Conservation (phyloP, 2,329 filamentous ascomycete species). For the Cordyceps javanica region DNA sequence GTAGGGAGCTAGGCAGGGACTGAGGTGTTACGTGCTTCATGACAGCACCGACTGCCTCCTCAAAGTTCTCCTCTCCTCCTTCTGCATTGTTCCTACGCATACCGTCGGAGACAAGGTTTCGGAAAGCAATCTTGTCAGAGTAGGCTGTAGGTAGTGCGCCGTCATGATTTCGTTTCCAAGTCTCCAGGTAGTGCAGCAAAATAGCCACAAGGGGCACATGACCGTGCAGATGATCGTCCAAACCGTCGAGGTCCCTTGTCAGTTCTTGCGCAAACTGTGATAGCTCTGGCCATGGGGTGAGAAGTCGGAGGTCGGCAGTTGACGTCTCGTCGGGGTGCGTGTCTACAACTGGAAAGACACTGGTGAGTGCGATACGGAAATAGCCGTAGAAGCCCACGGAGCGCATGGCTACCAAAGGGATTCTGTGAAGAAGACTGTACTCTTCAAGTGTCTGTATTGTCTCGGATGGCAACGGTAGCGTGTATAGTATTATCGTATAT, state of each 20-base stretch:
- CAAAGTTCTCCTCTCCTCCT: conserved; percentile 93
- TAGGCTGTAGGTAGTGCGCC: conserved; percentile 67
- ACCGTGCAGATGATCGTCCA: conserved; percentile 78
- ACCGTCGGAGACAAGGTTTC: conserved; percentile 59
- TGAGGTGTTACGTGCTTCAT: conserved; percentile 75
- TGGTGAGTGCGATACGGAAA: conserved; percentile 71
- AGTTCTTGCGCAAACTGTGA: conserved; percentile 58
- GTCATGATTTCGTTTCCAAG: conserved; percentile 69
- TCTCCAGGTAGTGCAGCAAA: conserved; percentile 71
- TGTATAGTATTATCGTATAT: conserved; percentile 52
- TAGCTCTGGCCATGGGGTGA: conserved; percentile 83
- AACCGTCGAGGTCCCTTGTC: conserved; percentile 60
- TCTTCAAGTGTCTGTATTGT: conserved; percentile 39
- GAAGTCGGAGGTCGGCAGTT: conserved; percentile 75
- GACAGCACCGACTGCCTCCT: conserved; percentile 82
- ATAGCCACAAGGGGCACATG: conserved; percentile 85
- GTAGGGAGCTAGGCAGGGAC: conserved; percentile 61
- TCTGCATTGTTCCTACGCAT: conserved; percentile 69
- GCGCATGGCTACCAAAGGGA: conserved; percentile 75
- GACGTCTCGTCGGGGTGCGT: conserved; percentile 88
- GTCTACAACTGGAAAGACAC: conserved; percentile 87
- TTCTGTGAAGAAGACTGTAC: conserved; percentile 49
- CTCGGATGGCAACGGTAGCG: conserved; percentile 41
- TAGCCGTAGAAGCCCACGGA: conserved; percentile 90
- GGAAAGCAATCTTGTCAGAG: conserved; percentile 80